Percentiles rank a stretch among this genome's conserved stretches.
Conservation (phyloP, 2,329 filamentous ascomycete species). For the Boeremia exigua region DNA sequence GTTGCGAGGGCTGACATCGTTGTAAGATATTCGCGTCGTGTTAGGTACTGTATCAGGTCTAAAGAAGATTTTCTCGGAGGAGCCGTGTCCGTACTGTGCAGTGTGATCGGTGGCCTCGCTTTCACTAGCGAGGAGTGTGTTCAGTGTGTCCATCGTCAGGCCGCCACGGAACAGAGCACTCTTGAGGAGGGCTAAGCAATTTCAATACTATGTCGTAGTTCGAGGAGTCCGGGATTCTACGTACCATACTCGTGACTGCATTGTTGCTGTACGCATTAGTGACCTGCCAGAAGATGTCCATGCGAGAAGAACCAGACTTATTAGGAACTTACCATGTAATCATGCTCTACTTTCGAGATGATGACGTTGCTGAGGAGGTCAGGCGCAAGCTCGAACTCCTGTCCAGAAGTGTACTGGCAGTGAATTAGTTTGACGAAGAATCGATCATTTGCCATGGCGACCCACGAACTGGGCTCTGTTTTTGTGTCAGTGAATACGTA, state of each 20-base stretch:
- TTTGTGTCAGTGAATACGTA: constrained; percentile 29
- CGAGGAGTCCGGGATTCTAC: constrained; percentile 14
- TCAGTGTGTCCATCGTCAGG: constrained; percentile 56
- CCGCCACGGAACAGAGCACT: constrained; percentile 59
- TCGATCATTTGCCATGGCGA: constrained; percentile 17
- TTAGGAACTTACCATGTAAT: constrained; percentile 59
- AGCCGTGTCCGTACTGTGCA: constrained; percentile 17
- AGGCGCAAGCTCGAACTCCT: constrained; percentile 47
- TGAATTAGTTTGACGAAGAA: constrained; percentile 11
- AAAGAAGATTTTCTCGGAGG: constrained; percentile 22
- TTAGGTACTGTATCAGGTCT: constrained; percentile 18
- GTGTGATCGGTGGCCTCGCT: constrained; percentile 21
- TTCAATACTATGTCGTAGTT: constrained; percentile 4
- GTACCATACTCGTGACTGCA: constrained; percentile 63
- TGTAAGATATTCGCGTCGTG: constrained; percentile 9
- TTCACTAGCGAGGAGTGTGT: constrained; percentile 52
- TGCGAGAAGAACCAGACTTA: background rate
- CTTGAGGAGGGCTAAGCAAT: constrained; percentile 50
- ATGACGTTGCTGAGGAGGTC: constrained; percentile 54
- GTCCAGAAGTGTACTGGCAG: constrained; percentile 49
- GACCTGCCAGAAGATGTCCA: background rate
- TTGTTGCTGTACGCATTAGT: constrained; percentile 40
- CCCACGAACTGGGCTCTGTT: constrained; percentile 58
- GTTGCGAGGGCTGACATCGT: constrained; percentile 12
- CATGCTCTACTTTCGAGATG: constrained; percentile 67